Percentiles rank a stretch among this genome's conserved stretches.
These are phyloP conservation scores for Auricularia cornea DNA, from an alignment of 768 basidiomycete species.

Conservation along the genomic window DNA sequence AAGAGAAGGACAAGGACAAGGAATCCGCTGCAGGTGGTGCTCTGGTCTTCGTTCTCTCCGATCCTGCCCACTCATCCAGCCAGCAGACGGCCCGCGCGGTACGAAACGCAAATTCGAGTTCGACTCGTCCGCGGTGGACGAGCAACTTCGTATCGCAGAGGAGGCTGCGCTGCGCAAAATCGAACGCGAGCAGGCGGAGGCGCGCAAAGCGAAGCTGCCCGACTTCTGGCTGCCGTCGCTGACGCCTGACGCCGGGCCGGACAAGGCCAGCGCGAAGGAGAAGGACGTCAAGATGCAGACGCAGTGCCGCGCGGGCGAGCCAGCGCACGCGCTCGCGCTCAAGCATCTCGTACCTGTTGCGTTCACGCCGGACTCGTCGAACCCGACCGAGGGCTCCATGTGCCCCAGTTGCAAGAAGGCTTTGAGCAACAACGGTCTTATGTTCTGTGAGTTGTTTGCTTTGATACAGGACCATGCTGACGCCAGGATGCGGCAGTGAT, in stretches of 20 bases:
- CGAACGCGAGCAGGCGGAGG: slow-evolving; percentile 43
- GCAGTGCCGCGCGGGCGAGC: slow-evolving; percentile 74
- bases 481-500: slow-evolving; percentile 47
- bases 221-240: slow-evolving; percentile 97
- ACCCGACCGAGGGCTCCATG: slow-evolving; percentile 42
- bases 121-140: slow-evolving; percentile 61
- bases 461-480: no score
- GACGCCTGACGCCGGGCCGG: slow-evolving; percentile 70
- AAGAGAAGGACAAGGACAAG: slow-evolving; percentile 2
- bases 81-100: slow-evolving; percentile 26
- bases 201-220: slow-evolving; percentile 79
- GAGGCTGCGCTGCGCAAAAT: slow-evolving; percentile 78
- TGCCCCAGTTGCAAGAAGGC: slow-evolving; percentile 85
- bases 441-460: slow-evolving; percentile 52
- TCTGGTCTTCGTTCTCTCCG: no score
- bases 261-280: slow-evolving; percentile 40
- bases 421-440: slow-evolving; percentile 67
- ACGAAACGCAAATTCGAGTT: slow-evolving; percentile 85
- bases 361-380: slow-evolving; percentile 44
- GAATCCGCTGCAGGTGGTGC: not conserved
- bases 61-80: no score
- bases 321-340: slow-evolving; percentile 75
- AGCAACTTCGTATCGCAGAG: slow-evolving; percentile 71
- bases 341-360: slow-evolving; percentile 78
- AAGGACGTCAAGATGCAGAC: slow-evolving; percentile 82